phyloP scores from a whole-genome alignment of 805 yeast genomes.

The Sugiyamaella lignohabitans region DNA sequence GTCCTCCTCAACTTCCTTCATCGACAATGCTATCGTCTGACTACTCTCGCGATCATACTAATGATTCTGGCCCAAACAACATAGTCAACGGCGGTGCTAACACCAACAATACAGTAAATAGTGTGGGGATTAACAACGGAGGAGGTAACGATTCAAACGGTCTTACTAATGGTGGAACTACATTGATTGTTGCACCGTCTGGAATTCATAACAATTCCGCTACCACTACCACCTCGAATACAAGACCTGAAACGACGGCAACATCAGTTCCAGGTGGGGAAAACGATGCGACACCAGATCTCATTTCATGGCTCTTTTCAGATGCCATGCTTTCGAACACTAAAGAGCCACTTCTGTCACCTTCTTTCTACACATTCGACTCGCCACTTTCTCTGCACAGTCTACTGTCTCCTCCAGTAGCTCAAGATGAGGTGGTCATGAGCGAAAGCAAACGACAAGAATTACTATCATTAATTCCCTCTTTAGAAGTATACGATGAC shows the following conservation, averaged over 20 bases:
- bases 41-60: neutral
- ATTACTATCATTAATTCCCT: slow-evolving; percentile 22
- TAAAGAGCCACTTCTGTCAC: slow-evolving; percentile 24
- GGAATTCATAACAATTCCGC: neutral
- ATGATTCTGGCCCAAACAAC: neutral
- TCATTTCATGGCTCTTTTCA: slow-evolving; percentile 34
- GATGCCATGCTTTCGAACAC: slow-evolving; percentile 29
- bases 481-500: slow-evolving; percentile 34
- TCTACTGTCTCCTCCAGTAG: slow-evolving; percentile 33
- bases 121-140: neutral
- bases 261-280: neutral
- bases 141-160: neutral
- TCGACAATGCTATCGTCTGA: neutral
- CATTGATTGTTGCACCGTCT: neutral
- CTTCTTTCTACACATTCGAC: slow-evolving; percentile 27
- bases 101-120: neutral
- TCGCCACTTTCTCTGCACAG: slow-evolving; percentile 38
- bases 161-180: neutral
- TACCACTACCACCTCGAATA: neutral
- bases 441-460: slow-evolving; percentile 27
- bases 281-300: slow-evolving; percentile 20
- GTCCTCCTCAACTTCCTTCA: neutral
- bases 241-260: slow-evolving; percentile 1
- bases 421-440: slow-evolving; percentile 32
- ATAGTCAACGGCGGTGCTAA: neutral